These are phyloP conservation scores for Erythrophleum fordii DNA, from an alignment of 306 rosid genomes.

Conservation along the genomic window DNA sequence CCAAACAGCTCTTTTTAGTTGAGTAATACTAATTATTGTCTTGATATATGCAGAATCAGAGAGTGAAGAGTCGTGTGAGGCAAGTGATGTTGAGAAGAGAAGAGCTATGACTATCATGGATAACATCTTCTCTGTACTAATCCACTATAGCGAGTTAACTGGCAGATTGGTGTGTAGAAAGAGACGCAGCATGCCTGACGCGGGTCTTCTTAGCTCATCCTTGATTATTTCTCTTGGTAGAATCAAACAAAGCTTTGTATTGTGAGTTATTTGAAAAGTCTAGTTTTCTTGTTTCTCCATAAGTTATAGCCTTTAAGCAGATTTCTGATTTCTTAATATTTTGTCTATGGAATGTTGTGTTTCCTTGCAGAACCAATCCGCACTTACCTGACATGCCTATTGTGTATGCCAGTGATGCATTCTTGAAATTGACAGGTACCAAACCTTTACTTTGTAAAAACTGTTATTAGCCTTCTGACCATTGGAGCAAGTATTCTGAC, in stretches of 20 bases:
- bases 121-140: slow-evolving; percentile 74
- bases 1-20: neutral
- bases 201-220: slow-evolving; percentile 75
- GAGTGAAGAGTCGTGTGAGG: slow-evolving; percentile 73
- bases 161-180: slow-evolving; percentile 75
- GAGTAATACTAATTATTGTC: too few species aligned
- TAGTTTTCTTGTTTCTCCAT: slow-evolving; percentile 46
- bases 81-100: slow-evolving; percentile 73
- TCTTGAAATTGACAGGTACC: slow-evolving; percentile 83
- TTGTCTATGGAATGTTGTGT: slow-evolving; percentile 44
- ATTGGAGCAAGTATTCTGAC: slow-evolving; percentile 25
- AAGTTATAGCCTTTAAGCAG: slow-evolving; percentile 34
- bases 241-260: slow-evolving; percentile 99
- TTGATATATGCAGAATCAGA: slow-evolving; percentile 51
- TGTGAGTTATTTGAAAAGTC: slow-evolving; percentile 87
- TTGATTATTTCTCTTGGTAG: slow-evolving; percentile 93
- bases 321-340: slow-evolving; percentile 41
- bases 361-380: slow-evolving; percentile 76
- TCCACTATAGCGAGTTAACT: slow-evolving; percentile 64
- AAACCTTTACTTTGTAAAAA: slow-evolving; percentile 6
- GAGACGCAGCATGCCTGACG: slow-evolving; percentile 67
- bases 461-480: slow-evolving; percentile 5
- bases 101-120: slow-evolving; percentile 62
- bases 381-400: slow-evolving; percentile 83
- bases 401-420: slow-evolving; percentile 89